These are phyloP conservation scores for Ustilago nuda DNA, from an alignment of 1,284 basidiomycete species.

Conservation along the genomic window DNA sequence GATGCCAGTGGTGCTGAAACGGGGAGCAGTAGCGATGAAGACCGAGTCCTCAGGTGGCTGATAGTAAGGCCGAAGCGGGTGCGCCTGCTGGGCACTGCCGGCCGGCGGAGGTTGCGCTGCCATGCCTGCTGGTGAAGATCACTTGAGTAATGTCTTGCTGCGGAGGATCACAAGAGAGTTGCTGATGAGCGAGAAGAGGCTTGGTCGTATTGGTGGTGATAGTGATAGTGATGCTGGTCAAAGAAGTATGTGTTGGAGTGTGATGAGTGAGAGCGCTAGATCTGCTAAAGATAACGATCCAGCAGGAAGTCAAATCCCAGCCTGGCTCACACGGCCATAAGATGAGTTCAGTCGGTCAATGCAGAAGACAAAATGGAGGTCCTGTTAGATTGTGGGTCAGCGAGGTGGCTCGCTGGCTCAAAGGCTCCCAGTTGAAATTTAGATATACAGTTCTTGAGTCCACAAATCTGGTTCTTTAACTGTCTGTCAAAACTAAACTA, in stretches of 20 bases:
- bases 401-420: too few species aligned
- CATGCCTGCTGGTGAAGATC: conserved; percentile 5
- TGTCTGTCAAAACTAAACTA: too few species aligned
- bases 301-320: too few species aligned
- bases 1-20: conserved; percentile 44
- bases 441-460: too few species aligned
- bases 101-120: conserved; percentile 21
- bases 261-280: conserved; percentile 23
- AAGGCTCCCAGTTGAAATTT: too few species aligned
- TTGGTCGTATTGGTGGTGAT: not conserved
- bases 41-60: conserved; percentile 55
- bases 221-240: not conserved
- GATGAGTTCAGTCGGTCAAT: conserved; percentile 1
- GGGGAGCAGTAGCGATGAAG: conserved; percentile 59
- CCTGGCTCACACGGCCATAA: too few species aligned
- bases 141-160: not conserved
- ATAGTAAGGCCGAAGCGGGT: conserved; percentile 65
- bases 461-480: too few species aligned
- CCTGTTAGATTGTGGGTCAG: too few species aligned
- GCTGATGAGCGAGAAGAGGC: not conserved
- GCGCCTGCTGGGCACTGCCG: conserved; percentile 33
- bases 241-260: conserved; percentile 1
- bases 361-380: too few species aligned
- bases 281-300: too few species aligned
- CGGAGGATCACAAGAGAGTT: not conserved